These are phyloP conservation scores for Solanum medicagineum DNA, from an alignment of 257 asterid species.

Conservation along the genomic window DNA sequence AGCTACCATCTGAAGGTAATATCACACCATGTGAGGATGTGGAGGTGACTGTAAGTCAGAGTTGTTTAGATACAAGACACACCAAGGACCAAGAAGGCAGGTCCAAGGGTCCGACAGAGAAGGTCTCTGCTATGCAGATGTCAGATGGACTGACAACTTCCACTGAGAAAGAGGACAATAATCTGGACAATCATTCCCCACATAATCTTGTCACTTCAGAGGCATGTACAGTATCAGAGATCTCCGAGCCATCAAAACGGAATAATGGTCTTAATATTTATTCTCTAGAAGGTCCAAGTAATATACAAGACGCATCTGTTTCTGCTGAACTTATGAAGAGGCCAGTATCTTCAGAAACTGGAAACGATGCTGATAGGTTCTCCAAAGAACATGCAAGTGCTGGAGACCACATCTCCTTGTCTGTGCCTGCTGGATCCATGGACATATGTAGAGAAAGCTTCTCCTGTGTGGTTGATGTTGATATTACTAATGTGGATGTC, in stretches of 20 bases:
- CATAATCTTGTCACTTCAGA: conserved; percentile 2
- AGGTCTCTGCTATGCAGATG: conserved; percentile 7
- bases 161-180: conserved; percentile 13
- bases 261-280: conserved; percentile 7
- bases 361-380: conserved; percentile 6
- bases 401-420: conserved; percentile 15
- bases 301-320: conserved; percentile 3
- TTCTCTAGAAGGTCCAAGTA: conserved; percentile 13
- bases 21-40: conserved; percentile 3
- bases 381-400: conserved; percentile 14
- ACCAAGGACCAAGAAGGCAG: not conserved
- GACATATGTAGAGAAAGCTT: conserved; percentile 11
- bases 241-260: not conserved
- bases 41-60: not conserved
- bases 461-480: conserved; percentile 11
- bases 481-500: conserved; percentile 14
- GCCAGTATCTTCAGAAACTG: conserved; percentile 18
- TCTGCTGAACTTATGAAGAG: conserved; percentile 15
- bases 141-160: conserved; percentile 16
- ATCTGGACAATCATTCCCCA: conserved; percentile 16
- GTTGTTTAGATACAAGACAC: not conserved
- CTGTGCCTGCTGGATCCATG: conserved; percentile 22
- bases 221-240: not conserved
- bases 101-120: conserved; percentile 10
- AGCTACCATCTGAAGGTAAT: conserved; percentile 17